Conservation (phyloP, 192 early-diverging fungal genomes). For the Funneliformis mosseae region DNA sequence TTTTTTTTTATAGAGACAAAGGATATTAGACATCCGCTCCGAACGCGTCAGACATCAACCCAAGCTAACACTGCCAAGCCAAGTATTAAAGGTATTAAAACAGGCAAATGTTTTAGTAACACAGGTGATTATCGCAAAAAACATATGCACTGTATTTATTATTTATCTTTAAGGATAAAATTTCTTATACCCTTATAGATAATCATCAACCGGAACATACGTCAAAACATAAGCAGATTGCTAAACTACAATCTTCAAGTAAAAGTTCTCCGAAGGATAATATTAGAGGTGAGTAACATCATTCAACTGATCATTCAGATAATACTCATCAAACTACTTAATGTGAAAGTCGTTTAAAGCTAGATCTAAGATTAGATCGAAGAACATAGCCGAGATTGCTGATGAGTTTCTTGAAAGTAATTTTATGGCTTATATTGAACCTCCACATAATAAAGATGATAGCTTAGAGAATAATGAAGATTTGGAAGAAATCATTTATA, state of each 20-base stretch:
- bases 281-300: background rate
- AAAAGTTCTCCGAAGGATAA: background rate
- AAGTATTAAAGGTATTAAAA: too few relatives aligned
- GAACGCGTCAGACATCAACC: background rate
- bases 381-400: slow-evolving; percentile 4
- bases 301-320: too few relatives aligned
- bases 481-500: slow-evolving; percentile 5
- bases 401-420: slow-evolving; percentile 5
- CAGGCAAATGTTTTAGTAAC: too few relatives aligned
- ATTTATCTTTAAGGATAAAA: background rate
- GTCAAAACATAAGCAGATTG: background rate
- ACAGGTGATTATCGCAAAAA: too few relatives aligned
- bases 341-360: background rate
- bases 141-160: background rate
- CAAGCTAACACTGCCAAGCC: background rate
- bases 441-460: background rate
- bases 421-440: background rate
- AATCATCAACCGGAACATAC: background rate
- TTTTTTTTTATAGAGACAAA: background rate
- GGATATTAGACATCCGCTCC: background rate
- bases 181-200: background rate
- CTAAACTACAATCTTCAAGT: background rate
- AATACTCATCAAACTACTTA: too few relatives aligned
- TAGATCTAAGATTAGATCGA: background rate
- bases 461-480: background rate